Evolutionary conservation across 495 filamentous ascomycete genomes (phyloP).

Genomic region (Bathelium albidoporum): DNA sequence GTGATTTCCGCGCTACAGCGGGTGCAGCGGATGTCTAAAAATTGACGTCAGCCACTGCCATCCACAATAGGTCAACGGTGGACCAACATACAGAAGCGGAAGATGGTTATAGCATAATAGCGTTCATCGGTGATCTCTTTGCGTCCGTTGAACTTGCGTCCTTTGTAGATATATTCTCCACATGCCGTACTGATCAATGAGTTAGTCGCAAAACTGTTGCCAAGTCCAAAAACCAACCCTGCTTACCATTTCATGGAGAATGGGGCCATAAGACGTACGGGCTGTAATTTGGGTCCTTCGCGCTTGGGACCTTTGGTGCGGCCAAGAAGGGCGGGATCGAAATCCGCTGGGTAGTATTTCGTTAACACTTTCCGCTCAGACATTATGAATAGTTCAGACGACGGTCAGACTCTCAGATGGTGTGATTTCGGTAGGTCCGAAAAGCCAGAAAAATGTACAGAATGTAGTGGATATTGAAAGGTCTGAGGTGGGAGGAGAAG

Average conservation of each 20-base stretch:
- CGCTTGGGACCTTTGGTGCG: conserved; percentile 60
- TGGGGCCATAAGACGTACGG: conserved; percentile 93
- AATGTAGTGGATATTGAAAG: no score
- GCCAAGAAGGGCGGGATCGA: conserved; percentile 78
- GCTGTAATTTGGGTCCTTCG: conserved; percentile 69
- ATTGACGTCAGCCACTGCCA: no score
- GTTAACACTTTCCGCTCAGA: conserved; percentile 84
- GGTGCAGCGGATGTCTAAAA: conserved; percentile 84
- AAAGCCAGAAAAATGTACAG: no score
- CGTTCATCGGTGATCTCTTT: conserved; percentile 91
- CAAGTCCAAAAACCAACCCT: no score
- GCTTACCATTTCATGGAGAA: conserved; percentile 97
- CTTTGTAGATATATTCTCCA: conserved; percentile 86
- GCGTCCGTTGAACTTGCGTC: conserved; percentile 92
- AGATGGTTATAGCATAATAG: conserved; percentile 82
- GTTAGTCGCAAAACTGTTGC: no score
- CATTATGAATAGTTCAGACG: conserved; percentile 56
- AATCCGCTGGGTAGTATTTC: conserved; percentile 86
- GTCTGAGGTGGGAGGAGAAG: no score
- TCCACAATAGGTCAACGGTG: no score
- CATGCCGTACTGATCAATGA: no score
- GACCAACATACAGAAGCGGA: conserved; percentile 89
- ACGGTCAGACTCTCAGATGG: no score
- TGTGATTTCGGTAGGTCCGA: no score
- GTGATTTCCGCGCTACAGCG: conserved; percentile 82